phyloP scores from a whole-genome alignment of 352 stramenopile species.

The Labyrinthula sp. region DNA sequence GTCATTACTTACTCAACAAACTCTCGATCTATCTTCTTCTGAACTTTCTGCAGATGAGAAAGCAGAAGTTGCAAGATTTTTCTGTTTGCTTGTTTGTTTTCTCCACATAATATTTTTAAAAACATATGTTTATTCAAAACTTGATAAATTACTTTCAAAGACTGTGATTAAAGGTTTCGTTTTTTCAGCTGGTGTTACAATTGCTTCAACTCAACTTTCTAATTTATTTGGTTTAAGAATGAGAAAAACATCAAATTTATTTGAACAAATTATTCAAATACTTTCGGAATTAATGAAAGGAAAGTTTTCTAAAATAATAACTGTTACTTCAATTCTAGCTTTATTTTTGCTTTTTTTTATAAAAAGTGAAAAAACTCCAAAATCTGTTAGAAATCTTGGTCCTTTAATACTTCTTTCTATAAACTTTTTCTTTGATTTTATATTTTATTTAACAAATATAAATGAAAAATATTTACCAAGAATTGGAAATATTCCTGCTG shows the following conservation, averaged over 20 bases:
- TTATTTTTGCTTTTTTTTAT: slow-evolving; percentile 3
- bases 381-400: background rate
- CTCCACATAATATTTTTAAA: slow-evolving; percentile 17
- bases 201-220: slow-evolving; percentile 22
- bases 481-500: slow-evolving; percentile 20
- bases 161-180: slow-evolving; percentile 25
- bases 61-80: slow-evolving; percentile 12
- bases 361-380: background rate
- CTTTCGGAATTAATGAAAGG: no score
- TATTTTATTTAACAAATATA: no score
- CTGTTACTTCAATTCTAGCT: background rate
- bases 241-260: slow-evolving; percentile 9
- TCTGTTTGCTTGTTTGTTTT: slow-evolving; percentile 14
- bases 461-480: no score
- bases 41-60: background rate
- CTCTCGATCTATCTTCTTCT: slow-evolving; percentile 11
- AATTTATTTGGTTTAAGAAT: slow-evolving; percentile 23
- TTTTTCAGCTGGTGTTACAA: slow-evolving; percentile 22
- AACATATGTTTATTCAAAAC: background rate
- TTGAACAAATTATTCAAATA: no score
- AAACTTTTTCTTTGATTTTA: no score
- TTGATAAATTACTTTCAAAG: slow-evolving; percentile 1
- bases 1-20: slow-evolving; percentile 15
- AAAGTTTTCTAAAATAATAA: no score
- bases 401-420: no score